Conservation (phyloP, 108 stramenopile species). For the Skeletonema grethae region DNA sequence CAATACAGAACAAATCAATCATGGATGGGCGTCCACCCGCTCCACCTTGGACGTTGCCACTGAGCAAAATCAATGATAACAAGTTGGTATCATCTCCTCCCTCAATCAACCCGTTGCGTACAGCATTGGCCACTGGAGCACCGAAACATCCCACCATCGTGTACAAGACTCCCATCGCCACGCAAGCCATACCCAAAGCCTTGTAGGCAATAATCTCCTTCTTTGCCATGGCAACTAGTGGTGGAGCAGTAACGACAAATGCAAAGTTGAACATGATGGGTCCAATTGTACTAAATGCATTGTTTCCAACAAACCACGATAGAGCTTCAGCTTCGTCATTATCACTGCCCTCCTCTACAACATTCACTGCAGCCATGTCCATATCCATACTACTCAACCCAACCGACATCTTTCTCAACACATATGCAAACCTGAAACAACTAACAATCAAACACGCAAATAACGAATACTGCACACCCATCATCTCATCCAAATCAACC, state of each 20-base stretch:
- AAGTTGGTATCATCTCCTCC: slow-evolving; percentile 42
- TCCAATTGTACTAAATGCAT: slow-evolving; percentile 29
- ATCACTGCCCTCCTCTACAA: not conserved
- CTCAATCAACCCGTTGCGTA: slow-evolving; percentile 25
- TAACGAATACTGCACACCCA: slow-evolving; percentile 35
- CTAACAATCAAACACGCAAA: slow-evolving; percentile 33
- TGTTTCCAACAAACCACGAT: slow-evolving; percentile 27
- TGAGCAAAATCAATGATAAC: slow-evolving; percentile 33
- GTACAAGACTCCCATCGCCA: slow-evolving; percentile 37
- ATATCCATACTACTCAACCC: slow-evolving; percentile 2
- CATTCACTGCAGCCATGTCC: not conserved
- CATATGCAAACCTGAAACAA: slow-evolving; percentile 19
- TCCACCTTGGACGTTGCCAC: slow-evolving; percentile 7
- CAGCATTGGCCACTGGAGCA: slow-evolving; percentile 36
- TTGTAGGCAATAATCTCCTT: slow-evolving; percentile 24
- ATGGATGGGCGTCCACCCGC: slow-evolving; percentile 10
- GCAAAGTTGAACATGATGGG: slow-evolving; percentile 50
- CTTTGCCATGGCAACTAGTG: slow-evolving; percentile 26
- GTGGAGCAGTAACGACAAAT: slow-evolving; percentile 34
- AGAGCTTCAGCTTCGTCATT: not conserved
- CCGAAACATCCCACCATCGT: slow-evolving; percentile 23
- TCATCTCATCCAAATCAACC: slow-evolving; percentile 41
- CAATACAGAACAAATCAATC: slow-evolving; percentile 29
- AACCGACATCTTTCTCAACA: slow-evolving; percentile 17
- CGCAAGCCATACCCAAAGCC: slow-evolving; percentile 37